Evolutionary conservation across 1,284 basidiomycete genomes (phyloP).

Genomic region (Inonotus hispidus): DNA sequence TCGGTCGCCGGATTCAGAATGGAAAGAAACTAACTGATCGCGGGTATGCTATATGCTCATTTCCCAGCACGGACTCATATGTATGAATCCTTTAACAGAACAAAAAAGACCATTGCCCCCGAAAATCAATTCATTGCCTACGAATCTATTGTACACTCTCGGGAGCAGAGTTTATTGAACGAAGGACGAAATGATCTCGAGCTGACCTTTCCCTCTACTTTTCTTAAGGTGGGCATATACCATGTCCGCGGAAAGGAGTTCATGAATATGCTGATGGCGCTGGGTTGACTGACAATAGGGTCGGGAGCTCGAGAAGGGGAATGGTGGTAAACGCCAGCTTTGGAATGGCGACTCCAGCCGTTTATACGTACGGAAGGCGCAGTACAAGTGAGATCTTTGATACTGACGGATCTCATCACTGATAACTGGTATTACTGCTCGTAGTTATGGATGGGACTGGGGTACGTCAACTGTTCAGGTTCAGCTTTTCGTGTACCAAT

Average conservation of each 20-base stretch:
- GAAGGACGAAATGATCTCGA: slow-evolving; percentile 60
- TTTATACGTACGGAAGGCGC: slow-evolving; percentile 83
- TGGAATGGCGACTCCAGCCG: slow-evolving; percentile 90
- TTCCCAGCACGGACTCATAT: neutral
- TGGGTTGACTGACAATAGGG: slow-evolving; percentile 37
- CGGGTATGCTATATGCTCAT: slow-evolving; percentile 20
- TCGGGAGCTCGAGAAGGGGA: slow-evolving; percentile 55
- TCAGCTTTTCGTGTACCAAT: neutral
- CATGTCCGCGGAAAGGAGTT: neutral
- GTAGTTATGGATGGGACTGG: slow-evolving; percentile 84
- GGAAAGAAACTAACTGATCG: slow-evolving; percentile 59
- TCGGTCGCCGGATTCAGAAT: slow-evolving; percentile 45
- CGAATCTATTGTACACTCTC: slow-evolving; percentile 27
- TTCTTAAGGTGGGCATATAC: slow-evolving; percentile 48
- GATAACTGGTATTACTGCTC: neutral
- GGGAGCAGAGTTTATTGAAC: slow-evolving; percentile 49
- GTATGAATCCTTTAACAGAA: slow-evolving; percentile 30
- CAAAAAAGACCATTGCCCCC: slow-evolving; percentile 25
- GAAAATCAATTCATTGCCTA: slow-evolving; percentile 78
- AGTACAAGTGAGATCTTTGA: slow-evolving; percentile 60
- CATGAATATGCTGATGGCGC: neutral
- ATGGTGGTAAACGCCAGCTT: slow-evolving; percentile 48
- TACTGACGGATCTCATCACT: neutral
- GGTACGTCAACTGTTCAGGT: slow-evolving; percentile 36
- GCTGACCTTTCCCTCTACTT: slow-evolving; percentile 72